phyloP scores from a whole-genome alignment of 2,329 filamentous ascomycete species.

The Pseudogymnoascus sp. region DNA sequence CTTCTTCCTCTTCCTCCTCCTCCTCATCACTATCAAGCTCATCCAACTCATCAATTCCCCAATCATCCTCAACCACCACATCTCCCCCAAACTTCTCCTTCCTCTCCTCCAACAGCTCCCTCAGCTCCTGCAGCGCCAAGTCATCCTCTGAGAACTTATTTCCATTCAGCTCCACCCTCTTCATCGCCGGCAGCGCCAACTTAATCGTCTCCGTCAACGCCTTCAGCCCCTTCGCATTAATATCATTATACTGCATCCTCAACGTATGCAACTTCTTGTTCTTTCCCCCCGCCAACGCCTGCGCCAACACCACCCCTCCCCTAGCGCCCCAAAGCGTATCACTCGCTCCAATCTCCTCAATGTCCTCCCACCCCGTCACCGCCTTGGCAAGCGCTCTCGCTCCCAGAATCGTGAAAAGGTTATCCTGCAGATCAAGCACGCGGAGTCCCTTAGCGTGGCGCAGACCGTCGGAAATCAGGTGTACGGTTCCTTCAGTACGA shows the following conservation, averaged over 20 bases:
- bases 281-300: slow-evolving; percentile 64
- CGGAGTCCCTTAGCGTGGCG: slow-evolving; percentile 60
- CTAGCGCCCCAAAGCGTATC: slow-evolving; percentile 78
- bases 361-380: slow-evolving; percentile 62
- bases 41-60: slow-evolving; percentile 76
- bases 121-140: slow-evolving; percentile 58
- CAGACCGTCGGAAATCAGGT: slow-evolving; percentile 72
- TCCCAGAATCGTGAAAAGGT: slow-evolving; percentile 83
- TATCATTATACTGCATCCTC: slow-evolving; percentile 89
- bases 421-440: slow-evolving; percentile 89
- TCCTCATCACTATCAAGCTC: slow-evolving; percentile 63
- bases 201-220: slow-evolving; percentile 62
- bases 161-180: slow-evolving; percentile 87
- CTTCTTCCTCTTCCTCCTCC: slow-evolving; percentile 62
- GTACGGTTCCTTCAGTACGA: slow-evolving; percentile 81
- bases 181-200: slow-evolving; percentile 63
- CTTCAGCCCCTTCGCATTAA: slow-evolving; percentile 68
- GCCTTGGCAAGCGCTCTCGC: slow-evolving; percentile 72
- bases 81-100: slow-evolving; percentile 67
- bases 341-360: slow-evolving; percentile 79
- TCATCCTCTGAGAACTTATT: slow-evolving; percentile 93
- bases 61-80: slow-evolving; percentile 66
- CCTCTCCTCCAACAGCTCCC: slow-evolving; percentile 65
- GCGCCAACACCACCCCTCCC: slow-evolving; percentile 66
- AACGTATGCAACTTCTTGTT: slow-evolving; percentile 76